Base-by-base conservation (phyloP, 129 eudicot genomes). In the Dittrichia graveolens region DNA sequence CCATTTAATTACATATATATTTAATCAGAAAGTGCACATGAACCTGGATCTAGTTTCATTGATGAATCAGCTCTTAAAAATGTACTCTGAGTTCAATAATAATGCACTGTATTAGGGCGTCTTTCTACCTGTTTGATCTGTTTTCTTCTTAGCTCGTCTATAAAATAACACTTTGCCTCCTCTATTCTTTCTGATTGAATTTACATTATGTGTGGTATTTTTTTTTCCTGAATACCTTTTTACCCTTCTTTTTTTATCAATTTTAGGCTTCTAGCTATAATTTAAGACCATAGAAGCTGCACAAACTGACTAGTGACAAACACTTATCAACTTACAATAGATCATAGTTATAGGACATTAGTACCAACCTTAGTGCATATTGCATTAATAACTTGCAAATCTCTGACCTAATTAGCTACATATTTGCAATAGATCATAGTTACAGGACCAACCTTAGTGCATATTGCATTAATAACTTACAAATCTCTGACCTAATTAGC, bases 321-420 rank as follows among this genome's bases (percentile, higher is more conserved):
- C 2, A 24, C 31, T 24, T 24, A 24, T 24, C 31, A 24, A 19
- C 56, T 14, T 31, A 37, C 42, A 6, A 0, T 44, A 31, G 13
- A 31, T 66, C 42, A 46, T 46, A 46, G 71, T 39, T 40, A 18
- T 12, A 1, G n/a, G 39, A 56, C 64, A n/a, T n/a, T n/a, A n/a
- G n/a, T n/a, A n/a, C n/a, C 42, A 11, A 41, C 41, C 40, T 40
- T 43, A 45, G 13, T 58, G 55, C 61, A 43, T 31, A 57, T 14
- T 35, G 39, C 9, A 14, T 38, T 46, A 44, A 31, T 15, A 35
- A 46, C 10, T 8, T 44, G 43, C 67, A 55, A 34, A 57, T 8
- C 4, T 45, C 16, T 50, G 37, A 15, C 9, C 49, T 75, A 34
- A 38, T 61, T 31, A 67, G 52, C 69, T 73, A 64, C 69, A 46